Evolutionary conservation across 1,284 basidiomycete species (phyloP).

Genomic region (Fomitopsis betulina): DNA sequence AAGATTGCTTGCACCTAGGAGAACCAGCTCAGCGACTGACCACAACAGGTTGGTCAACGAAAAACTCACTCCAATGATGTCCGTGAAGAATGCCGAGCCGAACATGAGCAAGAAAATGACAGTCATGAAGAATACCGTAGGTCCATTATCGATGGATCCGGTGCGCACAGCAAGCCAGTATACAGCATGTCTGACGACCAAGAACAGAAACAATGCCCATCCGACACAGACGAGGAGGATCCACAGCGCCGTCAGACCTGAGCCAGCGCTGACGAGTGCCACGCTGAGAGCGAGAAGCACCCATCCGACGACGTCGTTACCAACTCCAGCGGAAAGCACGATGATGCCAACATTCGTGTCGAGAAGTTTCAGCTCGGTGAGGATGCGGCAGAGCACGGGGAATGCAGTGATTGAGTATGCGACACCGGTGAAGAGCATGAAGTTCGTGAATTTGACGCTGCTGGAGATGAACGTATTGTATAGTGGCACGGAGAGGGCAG

Average conservation of each 20-base stretch:
- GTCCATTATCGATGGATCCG: constrained; percentile 73
- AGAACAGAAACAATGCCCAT: constrained; percentile 63
- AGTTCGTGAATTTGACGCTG: constrained; percentile 57
- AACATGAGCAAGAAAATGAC: constrained; percentile 76
- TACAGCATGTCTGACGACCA: constrained; percentile 41
- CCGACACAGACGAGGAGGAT: constrained; percentile 54
- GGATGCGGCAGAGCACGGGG: constrained; percentile 63
- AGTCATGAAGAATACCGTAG: constrained; percentile 77
- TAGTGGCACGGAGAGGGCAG: constrained; percentile 57
- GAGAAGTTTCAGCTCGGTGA: constrained; percentile 39
- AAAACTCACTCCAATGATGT: constrained; percentile 76
- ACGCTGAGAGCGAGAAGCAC: constrained; percentile 51
- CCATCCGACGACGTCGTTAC: constrained; percentile 60
- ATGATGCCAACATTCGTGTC: constrained; percentile 66
- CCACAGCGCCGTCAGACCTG: constrained; percentile 55
- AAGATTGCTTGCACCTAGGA: constrained; percentile 27
- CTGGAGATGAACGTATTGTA: constrained; percentile 56
- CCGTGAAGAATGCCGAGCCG: constrained; percentile 81
- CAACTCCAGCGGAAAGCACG: constrained; percentile 66
- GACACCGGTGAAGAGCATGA: constrained; percentile 67
- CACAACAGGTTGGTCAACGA: constrained; percentile 36
- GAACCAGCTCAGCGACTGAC: background rate
- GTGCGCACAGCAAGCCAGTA: constrained; percentile 64
- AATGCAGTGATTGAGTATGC: constrained; percentile 63
- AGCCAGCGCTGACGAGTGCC: constrained; percentile 57